Conservation (phyloP, 495 filamentous ascomycete species). For the Penicillium lagena region DNA sequence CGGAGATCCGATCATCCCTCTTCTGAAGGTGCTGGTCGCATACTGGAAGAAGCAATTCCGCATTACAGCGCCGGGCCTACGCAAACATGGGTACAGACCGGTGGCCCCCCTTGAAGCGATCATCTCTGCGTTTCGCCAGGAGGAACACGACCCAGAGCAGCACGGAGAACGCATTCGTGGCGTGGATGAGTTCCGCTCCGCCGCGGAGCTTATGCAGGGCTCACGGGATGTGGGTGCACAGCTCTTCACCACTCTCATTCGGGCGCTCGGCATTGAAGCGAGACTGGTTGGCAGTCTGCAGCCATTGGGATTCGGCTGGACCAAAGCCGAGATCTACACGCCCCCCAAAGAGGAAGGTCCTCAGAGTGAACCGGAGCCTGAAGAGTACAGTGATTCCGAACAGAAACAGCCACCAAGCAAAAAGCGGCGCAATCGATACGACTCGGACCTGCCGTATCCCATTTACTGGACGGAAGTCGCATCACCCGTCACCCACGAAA, state of each 20-base stretch:
- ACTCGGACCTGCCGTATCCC: constrained; percentile 71
- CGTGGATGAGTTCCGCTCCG: constrained; percentile 58
- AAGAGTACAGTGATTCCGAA: constrained; percentile 7
- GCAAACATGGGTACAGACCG: constrained; percentile 83
- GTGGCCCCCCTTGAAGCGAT: constrained; percentile 61
- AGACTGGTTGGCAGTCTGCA: constrained; percentile 80
- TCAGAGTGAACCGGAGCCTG: constrained; percentile 9
- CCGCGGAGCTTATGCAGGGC: constrained; percentile 67
- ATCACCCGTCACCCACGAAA: constrained; percentile 70
- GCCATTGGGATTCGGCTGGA: constrained; percentile 86
- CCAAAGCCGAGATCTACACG: constrained; percentile 60
- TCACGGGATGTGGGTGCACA: constrained; percentile 85
- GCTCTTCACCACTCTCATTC: constrained; percentile 83
- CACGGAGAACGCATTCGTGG: constrained; percentile 70
- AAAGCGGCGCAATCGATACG: constrained; percentile 32
- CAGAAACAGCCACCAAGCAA: constrained; percentile 3
- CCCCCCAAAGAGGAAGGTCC: constrained; percentile 31
- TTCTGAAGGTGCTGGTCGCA: constrained; percentile 66
- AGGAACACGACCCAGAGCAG: constrained; percentile 49
- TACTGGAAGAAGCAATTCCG: constrained; percentile 88
- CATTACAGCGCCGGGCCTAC: constrained; percentile 70
- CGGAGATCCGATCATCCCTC: constrained; percentile 74
- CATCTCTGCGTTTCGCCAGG: constrained; percentile 54
- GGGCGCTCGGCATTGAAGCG: constrained; percentile 74
- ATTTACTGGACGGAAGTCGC: constrained; percentile 92